Percentiles rank a stretch among this genome's conserved stretches.
phyloP scores from a whole-genome alignment of 2,329 filamentous ascomycete genomes.

The Ascochyta fabae region DNA sequence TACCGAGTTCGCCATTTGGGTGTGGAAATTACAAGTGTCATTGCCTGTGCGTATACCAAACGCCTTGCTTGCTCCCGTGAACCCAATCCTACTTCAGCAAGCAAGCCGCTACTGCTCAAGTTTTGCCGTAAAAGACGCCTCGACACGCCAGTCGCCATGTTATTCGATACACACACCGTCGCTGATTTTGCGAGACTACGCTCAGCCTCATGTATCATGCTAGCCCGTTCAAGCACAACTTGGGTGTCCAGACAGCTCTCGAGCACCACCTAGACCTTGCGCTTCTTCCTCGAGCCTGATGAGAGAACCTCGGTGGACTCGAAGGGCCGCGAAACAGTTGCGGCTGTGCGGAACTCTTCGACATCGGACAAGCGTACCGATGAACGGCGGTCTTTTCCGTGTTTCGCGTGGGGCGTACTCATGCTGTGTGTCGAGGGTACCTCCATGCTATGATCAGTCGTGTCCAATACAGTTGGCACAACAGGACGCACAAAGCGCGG shows the following conservation, averaged over 20 bases:
- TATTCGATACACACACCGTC: background rate
- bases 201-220: background rate
- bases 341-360: background rate
- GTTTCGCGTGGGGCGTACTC: background rate
- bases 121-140: background rate
- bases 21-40: background rate
- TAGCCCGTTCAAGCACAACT: background rate
- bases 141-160: background rate
- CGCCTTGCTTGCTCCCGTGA: background rate
- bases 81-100: background rate
- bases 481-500: background rate
- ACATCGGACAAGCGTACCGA: background rate
- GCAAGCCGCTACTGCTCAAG: background rate
- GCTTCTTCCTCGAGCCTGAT: conserved; percentile 4
- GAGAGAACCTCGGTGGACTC: background rate
- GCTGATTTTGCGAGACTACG: background rate
- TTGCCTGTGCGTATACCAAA: background rate
- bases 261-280: conserved; percentile 3
- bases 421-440: no score
- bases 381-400: background rate
- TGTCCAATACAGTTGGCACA: background rate
- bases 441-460: background rate
- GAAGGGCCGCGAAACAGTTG: background rate
- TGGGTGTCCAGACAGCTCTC: background rate
- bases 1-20: background rate